Conservation (phyloP, 345 rosid species). For the Eucalyptus tenuipes region DNA sequence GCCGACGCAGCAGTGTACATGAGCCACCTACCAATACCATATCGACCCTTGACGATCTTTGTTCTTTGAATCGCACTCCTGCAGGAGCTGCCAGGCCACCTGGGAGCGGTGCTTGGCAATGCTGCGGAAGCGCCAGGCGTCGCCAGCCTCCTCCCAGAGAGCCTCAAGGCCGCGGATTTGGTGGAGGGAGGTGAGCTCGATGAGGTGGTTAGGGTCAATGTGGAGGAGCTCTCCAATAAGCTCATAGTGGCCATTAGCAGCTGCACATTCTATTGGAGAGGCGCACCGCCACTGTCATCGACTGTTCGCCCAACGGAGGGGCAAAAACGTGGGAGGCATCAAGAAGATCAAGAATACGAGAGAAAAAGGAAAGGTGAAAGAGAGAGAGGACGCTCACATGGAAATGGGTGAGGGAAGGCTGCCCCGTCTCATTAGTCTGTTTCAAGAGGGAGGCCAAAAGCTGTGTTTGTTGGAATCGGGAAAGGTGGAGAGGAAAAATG, state of each 20-base stretch:
- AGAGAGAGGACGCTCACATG: not conserved
- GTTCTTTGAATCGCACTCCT: conserved; percentile 36
- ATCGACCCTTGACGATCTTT: conserved; percentile 36
- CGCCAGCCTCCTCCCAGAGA: conserved; percentile 82
- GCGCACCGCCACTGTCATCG: conserved; percentile 99
- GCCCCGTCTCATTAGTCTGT: not conserved
- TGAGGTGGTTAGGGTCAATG: conserved; percentile 74
- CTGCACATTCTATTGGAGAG: conserved; percentile 84
- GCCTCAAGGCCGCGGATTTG: conserved; percentile 85
- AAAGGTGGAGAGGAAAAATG: not conserved
- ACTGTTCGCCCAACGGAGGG: conserved; percentile 93
- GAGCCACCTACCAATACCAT: conserved; percentile 65
- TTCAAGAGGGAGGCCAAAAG: not conserved
- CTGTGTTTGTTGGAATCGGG: not conserved
- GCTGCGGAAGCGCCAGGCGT: conserved; percentile 48
- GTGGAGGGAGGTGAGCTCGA: conserved; percentile 77
- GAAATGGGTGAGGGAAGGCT: not conserved
- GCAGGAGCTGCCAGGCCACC: conserved; percentile 59
- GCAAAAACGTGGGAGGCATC: conserved; percentile 32
- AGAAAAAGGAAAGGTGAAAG: not conserved
- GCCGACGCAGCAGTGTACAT: conserved; percentile 86
- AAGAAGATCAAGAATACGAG: not conserved
- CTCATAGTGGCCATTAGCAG: conserved; percentile 85
- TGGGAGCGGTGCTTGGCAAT: conserved; percentile 51
- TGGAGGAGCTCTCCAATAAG: conserved; percentile 75